These are phyloP conservation scores for Trichoderma sp. DNA, from an alignment of 2,329 filamentous ascomycete genomes.

Conservation along the genomic window DNA sequence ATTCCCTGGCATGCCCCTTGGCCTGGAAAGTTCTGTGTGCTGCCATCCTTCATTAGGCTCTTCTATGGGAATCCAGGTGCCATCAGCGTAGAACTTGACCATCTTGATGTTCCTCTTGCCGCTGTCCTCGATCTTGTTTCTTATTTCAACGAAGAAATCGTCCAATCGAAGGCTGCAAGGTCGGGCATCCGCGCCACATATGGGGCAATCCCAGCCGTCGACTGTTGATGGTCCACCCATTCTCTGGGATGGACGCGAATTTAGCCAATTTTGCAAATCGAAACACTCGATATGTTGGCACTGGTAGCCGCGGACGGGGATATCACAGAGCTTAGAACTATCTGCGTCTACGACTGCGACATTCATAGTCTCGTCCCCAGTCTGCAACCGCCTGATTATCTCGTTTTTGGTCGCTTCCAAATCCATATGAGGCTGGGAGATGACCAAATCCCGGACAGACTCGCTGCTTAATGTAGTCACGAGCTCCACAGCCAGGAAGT, in stretches of 20 bases:
- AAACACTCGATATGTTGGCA: conserved; percentile 87
- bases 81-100: conserved; percentile 32
- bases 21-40: no score
- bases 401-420: conserved; percentile 49
- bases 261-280: conserved; percentile 78
- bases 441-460: conserved; percentile 41
- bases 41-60: conserved; percentile 28
- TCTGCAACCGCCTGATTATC: conserved; percentile 51
- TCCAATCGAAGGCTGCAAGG: conserved; percentile 70
- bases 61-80: conserved; percentile 33
- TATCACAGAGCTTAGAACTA: conserved; percentile 59
- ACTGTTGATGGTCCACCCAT: conserved; percentile 49
- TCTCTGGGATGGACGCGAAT: conserved; percentile 52
- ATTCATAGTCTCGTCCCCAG: conserved; percentile 44
- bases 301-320: conserved; percentile 64
- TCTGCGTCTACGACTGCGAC: conserved; percentile 67
- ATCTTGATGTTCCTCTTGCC: conserved; percentile 28
- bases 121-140: conserved; percentile 43
- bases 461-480: conserved; percentile 54
- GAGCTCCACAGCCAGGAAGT: conserved; percentile 67
- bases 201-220: conserved; percentile 83
- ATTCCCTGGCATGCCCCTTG: background rate
- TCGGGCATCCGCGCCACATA: conserved; percentile 74
- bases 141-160: conserved; percentile 65
- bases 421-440: conserved; percentile 37